These are phyloP conservation scores for Populus simonii DNA, from an alignment of 345 rosid genomes.

Conservation along the genomic window DNA sequence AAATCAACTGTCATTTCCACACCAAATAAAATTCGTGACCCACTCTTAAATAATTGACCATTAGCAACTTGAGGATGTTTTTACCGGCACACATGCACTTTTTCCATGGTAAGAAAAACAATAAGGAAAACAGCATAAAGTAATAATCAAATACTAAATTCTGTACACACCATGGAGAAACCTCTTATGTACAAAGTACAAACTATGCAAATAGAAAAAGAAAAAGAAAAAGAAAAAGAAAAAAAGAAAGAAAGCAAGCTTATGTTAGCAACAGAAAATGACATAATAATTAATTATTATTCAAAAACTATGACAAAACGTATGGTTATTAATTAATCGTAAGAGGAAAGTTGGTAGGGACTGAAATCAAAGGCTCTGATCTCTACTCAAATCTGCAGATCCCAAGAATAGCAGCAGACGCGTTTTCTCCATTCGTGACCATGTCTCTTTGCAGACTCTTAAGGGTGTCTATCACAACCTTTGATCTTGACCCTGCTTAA, in stretches of 20 bases:
- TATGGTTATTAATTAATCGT: conserved; percentile 14
- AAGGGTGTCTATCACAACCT: conserved; percentile 28
- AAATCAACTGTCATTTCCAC: too few relatives aligned
- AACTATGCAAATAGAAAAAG: not conserved
- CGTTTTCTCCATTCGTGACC: conserved; percentile 22
- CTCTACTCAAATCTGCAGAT: conserved; percentile 37
- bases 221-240: not conserved
- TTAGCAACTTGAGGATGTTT: not conserved
- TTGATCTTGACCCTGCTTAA: conserved; percentile 36
- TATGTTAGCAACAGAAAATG: not conserved
- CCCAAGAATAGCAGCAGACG: conserved; percentile 28
- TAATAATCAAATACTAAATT: not conserved
- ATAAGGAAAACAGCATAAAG: not conserved
- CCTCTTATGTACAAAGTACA: not conserved
- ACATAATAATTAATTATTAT: not conserved
- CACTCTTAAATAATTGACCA: not conserved
- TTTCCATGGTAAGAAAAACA: not conserved
- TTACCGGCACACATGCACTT: not conserved
- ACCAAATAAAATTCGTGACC: not conserved
- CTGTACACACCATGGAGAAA: not conserved
- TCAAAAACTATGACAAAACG: not conserved
- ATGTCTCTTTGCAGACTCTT: conserved; percentile 32
- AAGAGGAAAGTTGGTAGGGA: not conserved
- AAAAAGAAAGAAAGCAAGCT: not conserved
- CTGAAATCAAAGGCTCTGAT: conserved; percentile 29